Percentiles rank a stretch among this genome's conserved stretches.
Evolutionary conservation across 176 grass and related monocot genomes (phyloP).

Genomic region (Ampelocalamus luodianensis): DNA sequence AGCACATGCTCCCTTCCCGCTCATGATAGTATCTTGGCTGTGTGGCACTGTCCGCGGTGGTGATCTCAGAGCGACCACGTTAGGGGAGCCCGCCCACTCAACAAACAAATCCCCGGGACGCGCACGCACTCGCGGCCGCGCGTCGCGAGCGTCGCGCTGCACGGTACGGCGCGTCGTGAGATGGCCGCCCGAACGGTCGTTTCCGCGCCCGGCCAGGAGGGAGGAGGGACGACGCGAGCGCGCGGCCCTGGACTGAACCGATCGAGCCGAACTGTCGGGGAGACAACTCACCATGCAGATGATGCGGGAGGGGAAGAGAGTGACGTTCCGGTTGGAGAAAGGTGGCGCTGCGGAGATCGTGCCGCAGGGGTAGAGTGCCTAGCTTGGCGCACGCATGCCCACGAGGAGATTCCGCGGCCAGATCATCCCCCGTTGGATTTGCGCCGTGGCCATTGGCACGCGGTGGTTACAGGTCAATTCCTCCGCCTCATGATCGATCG

Average conservation of each 20-base stretch:
- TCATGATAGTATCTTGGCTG: not conserved
- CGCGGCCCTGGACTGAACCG: not conserved
- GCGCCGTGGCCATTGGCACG: not conserved
- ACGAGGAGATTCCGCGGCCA: slow-evolving; percentile 30
- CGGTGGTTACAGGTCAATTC: slow-evolving; percentile 23
- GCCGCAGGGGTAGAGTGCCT: not conserved
- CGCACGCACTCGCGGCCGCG: too few species aligned
- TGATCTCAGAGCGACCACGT: not conserved
- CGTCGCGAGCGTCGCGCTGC: not conserved
- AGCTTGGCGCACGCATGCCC: slow-evolving; percentile 24
- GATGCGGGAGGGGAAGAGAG: not conserved
- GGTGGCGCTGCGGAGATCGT: not conserved
- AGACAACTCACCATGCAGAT: not conserved
- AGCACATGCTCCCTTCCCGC: slow-evolving; percentile 16
- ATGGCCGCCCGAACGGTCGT: not conserved
- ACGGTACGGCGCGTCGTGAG: not conserved
- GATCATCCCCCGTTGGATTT: slow-evolving; percentile 6
- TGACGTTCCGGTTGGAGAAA: not conserved
- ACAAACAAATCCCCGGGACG: not conserved
- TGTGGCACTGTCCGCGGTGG: not conserved
- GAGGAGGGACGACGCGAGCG: not conserved
- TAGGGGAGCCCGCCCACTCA: not conserved
- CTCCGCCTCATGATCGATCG: too few species aligned
- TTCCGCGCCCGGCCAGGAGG: not conserved
- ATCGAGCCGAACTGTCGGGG: not conserved